Evolutionary conservation across 352 stramenopile genomes (phyloP).

Genomic region (Phytopythium cucurbitacearum): DNA sequence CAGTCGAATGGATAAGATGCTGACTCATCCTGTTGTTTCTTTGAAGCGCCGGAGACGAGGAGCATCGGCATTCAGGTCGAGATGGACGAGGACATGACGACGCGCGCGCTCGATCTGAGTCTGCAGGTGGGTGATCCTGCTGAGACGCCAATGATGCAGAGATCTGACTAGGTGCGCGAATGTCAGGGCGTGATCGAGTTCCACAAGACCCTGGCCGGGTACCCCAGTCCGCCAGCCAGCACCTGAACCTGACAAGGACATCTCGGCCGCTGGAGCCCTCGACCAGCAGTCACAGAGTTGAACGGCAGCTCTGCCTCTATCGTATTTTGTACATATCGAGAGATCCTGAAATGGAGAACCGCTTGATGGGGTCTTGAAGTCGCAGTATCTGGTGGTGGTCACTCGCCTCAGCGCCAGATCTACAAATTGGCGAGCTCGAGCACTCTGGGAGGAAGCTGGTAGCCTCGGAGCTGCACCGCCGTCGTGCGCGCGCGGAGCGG

Average conservation of each 20-base stretch:
- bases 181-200: conserved; percentile 67
- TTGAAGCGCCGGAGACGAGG: conserved; percentile 44
- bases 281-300: too few relatives aligned
- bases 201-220: conserved; percentile 50
- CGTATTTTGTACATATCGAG: too few relatives aligned
- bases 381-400: background rate
- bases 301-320: too few relatives aligned
- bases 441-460: conserved; percentile 41
- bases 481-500: conserved; percentile 69
- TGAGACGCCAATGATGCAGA: background rate
- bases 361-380: too few relatives aligned
- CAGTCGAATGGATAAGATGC: background rate
- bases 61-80: conserved; percentile 74
- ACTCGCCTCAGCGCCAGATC: background rate
- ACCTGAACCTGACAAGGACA: conserved; percentile 10
- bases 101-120: conserved; percentile 63
- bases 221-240: conserved; percentile 32
- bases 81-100: conserved; percentile 83
- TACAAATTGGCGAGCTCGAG: conserved; percentile 60
- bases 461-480: conserved; percentile 65
- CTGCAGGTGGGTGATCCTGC: conserved; percentile 38
- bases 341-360: too few relatives aligned
- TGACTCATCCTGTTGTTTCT: background rate
- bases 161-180: background rate
- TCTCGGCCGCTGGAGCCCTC: too few relatives aligned